These are phyloP conservation scores for Crithidia sp. DNA, from an alignment of 208 protist genomes.

Conservation along the genomic window DNA sequence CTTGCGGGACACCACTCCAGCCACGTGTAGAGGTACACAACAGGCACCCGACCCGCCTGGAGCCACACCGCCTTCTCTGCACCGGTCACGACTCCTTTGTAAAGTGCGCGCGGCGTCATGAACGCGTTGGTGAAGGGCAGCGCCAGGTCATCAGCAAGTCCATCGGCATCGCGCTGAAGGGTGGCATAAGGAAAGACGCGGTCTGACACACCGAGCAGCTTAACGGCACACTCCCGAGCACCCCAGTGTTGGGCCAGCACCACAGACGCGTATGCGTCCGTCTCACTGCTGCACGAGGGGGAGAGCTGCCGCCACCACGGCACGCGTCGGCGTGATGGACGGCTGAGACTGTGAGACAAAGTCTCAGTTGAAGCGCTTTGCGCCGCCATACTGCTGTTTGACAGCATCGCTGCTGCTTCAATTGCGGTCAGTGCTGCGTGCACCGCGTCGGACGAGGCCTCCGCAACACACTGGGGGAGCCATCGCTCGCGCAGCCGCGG, in stretches of 20 bases:
- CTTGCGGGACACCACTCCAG: slow-evolving; percentile 24
- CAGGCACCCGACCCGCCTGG: slow-evolving; percentile 7
- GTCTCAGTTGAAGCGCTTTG: no score
- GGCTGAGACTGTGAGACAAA: not conserved
- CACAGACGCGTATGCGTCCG: slow-evolving; percentile 31
- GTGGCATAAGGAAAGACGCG: slow-evolving; percentile 52
- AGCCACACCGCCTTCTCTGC: slow-evolving; percentile 9
- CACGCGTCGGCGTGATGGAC: not conserved
- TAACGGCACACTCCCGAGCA: slow-evolving; percentile 66
- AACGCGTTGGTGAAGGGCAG: slow-evolving; percentile 28
- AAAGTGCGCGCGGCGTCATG: slow-evolving; percentile 15
- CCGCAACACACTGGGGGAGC: slow-evolving; percentile 33
- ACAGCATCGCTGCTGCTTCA: not conserved
- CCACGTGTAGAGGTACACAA: slow-evolving; percentile 27
- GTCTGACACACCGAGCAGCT: slow-evolving; percentile 50
- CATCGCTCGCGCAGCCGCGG: slow-evolving; percentile 29
- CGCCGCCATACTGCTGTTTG: not conserved
- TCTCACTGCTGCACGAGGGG: not conserved
- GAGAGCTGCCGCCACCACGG: slow-evolving; percentile 20
- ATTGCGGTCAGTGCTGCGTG: not conserved
- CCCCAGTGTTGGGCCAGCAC: slow-evolving; percentile 66
- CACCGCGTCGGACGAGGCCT: not conserved
- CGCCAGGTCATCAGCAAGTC: not conserved
- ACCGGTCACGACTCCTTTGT: slow-evolving; percentile 8
- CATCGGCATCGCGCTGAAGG: not conserved